A percentile compares a stretch with the other conserved stretches of the same genome.
Evolutionary conservation across 148 eudicot species (phyloP).

Genomic region (Fagopyrum homotropicum): DNA sequence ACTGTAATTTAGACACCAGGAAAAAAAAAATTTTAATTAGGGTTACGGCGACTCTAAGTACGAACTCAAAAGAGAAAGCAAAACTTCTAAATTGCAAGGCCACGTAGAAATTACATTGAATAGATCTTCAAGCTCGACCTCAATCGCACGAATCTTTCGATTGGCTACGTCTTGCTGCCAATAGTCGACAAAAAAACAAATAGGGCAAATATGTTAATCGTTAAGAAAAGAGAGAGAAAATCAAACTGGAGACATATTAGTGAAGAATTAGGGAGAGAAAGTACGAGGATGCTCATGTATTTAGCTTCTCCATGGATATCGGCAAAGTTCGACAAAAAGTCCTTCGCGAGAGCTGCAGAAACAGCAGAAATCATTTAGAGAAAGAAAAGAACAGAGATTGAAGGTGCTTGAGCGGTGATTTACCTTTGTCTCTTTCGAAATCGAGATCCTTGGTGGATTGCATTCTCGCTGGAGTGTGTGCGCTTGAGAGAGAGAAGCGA

Average conservation of each 20-base stretch:
- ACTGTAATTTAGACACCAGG: constrained; percentile 27
- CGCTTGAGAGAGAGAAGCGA: constrained; percentile 15
- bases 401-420: not conserved
- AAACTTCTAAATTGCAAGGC: not conserved
- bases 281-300: constrained; percentile 67
- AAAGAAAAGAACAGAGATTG: not conserved
- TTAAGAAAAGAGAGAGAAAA: not conserved
- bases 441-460: constrained; percentile 43
- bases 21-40: constrained; percentile 9
- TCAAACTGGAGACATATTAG: not conserved
- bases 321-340: constrained; percentile 60
- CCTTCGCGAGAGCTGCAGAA: constrained; percentile 55
- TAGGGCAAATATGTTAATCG: not conserved
- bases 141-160: constrained; percentile 61
- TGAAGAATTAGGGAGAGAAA: constrained; percentile 4
- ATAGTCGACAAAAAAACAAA: not conserved
- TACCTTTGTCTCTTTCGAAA: constrained; percentile 63
- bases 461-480: constrained; percentile 19
- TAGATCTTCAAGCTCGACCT: constrained; percentile 85
- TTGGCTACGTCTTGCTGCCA: constrained; percentile 95
- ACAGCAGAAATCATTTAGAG: not conserved
- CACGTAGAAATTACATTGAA: constrained; percentile 30
- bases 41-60: not conserved
- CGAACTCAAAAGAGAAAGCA: not conserved
- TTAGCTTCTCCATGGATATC: constrained; percentile 78